These are phyloP conservation scores for Termitomyces sp. DNA, from an alignment of 768 basidiomycete species.

Conservation along the genomic window DNA sequence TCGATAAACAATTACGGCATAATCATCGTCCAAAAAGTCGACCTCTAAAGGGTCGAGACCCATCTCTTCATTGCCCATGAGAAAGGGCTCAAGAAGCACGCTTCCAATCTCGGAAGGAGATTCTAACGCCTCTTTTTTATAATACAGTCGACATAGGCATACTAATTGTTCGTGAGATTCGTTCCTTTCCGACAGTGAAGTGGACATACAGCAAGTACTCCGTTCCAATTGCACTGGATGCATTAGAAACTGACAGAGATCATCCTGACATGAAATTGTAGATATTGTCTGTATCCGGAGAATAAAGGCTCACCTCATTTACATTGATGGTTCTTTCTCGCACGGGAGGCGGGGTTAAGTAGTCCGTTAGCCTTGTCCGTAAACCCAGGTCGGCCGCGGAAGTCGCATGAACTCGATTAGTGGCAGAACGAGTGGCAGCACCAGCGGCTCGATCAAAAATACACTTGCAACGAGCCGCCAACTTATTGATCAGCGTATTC, in stretches of 20 bases:
- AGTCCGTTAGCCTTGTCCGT: slow-evolving; percentile 22
- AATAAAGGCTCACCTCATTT: slow-evolving; percentile 41
- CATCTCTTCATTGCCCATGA: slow-evolving; percentile 29
- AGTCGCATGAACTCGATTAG: slow-evolving; percentile 26
- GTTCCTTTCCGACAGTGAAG: slow-evolving; percentile 10
- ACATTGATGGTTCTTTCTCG: slow-evolving; percentile 49
- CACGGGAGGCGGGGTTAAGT: slow-evolving; percentile 28
- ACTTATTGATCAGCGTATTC: slow-evolving; percentile 55
- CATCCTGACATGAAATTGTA: slow-evolving; percentile 31
- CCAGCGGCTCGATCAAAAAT: slow-evolving; percentile 58
- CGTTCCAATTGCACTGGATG: slow-evolving; percentile 36
- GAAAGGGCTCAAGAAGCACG: slow-evolving; percentile 50
- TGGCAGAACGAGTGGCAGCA: slow-evolving; percentile 59
- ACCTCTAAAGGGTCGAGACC: slow-evolving; percentile 54
- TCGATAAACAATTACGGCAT: slow-evolving; percentile 59
- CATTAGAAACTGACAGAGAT: slow-evolving; percentile 47
- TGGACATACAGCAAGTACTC: slow-evolving; percentile 40
- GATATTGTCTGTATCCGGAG: slow-evolving; percentile 19
- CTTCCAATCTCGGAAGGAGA: slow-evolving; percentile 38
- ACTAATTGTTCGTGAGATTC: slow-evolving; percentile 31
- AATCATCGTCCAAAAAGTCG: slow-evolving; percentile 78
- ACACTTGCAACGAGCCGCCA: slow-evolving; percentile 53
- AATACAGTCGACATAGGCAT: slow-evolving; percentile 49
- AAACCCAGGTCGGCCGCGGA: slow-evolving; percentile 19
- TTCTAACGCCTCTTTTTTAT: slow-evolving; percentile 32